These are phyloP conservation scores for Apiospora rasikravindrae DNA, from an alignment of 2,329 filamentous ascomycete genomes.

Conservation along the genomic window DNA sequence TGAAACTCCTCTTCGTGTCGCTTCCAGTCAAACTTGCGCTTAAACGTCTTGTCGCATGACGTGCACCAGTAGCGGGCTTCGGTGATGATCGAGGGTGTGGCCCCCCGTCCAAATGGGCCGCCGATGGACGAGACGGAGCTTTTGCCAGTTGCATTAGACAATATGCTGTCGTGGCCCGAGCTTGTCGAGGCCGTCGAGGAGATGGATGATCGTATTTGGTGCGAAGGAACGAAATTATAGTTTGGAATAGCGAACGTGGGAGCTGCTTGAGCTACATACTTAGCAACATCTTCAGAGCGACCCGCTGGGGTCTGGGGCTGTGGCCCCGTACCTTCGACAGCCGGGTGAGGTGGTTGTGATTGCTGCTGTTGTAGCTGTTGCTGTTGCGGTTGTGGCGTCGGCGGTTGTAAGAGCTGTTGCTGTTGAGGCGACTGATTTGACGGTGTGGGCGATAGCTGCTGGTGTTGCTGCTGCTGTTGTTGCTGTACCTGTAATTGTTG, in stretches of 20 bases:
- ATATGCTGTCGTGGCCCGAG: constrained; percentile 38
- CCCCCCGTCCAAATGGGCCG: constrained; percentile 20
- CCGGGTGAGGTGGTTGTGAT: constrained; percentile 28
- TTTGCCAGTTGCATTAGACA: constrained; percentile 37
- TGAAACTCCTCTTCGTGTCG: constrained; percentile 73
- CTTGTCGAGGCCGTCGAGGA: constrained; percentile 38
- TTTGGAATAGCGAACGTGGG: constrained; percentile 32
- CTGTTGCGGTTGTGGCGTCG: constrained; percentile 21
- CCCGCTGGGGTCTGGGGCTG: constrained; percentile 6
- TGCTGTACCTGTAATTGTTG: constrained; percentile 22
- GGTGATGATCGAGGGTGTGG: constrained; percentile 27
- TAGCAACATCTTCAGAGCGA: constrained; percentile 19
- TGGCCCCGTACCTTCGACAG: constrained; percentile 24
- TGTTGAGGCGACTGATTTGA: constrained; percentile 23
- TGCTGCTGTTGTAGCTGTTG: constrained; percentile 27
- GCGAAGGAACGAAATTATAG: constrained; percentile 31
- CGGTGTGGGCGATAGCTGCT: constrained; percentile 21
- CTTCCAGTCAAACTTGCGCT: constrained; percentile 73
- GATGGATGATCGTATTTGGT: constrained; percentile 37
- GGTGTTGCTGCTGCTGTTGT: constrained; percentile 24
- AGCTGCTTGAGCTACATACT: constrained; percentile 25
- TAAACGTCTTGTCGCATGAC: constrained; percentile 66
- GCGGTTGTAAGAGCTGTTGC: constrained; percentile 19
- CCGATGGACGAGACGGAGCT: constrained; percentile 37
- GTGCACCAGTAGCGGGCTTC: constrained; percentile 46